These are phyloP conservation scores for Tinospora cordifolia DNA, from an alignment of 164 flowering plant genomes.

Conservation along the genomic window DNA sequence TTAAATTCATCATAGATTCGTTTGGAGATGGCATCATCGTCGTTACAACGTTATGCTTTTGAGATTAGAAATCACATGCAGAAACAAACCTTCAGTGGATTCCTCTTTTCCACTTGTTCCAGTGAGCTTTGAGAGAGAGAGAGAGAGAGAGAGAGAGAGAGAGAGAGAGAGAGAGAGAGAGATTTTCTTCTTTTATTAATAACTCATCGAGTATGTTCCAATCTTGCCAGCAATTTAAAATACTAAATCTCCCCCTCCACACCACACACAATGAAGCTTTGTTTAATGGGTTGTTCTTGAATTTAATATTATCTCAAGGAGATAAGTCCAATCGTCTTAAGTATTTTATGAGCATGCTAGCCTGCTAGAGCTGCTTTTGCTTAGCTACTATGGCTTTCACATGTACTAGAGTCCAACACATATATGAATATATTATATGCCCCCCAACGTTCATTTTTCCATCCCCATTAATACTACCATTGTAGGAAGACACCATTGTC, in stretches of 20 bases:
- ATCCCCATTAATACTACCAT: not conserved
- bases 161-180: not conserved
- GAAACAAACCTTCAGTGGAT: not conserved
- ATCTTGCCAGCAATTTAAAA: not conserved
- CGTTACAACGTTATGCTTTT: not conserved
- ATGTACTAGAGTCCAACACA: conserved; percentile 10
- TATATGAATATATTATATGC: not conserved
- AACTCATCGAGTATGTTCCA: not conserved
- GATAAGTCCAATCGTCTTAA: conserved; percentile 9
- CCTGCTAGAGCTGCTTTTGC: conserved; percentile 9
- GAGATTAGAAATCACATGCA: not conserved
- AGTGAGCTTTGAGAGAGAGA: not conserved
- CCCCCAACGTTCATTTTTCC: conserved; percentile 3
- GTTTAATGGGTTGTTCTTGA: not conserved
- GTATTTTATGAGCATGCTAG: not conserved
- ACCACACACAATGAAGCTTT: not conserved
- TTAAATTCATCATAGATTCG: not conserved
- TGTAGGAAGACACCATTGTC: not conserved
- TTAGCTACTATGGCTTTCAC: conserved; percentile 3
- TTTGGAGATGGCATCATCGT: not conserved
- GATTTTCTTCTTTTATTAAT: not conserved
- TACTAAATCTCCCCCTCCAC: not conserved
- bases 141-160: not conserved
- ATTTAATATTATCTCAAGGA: conserved; percentile 7
- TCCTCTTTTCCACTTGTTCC: not conserved